phyloP scores from a whole-genome alignment of 2,329 filamentous ascomycete genomes.

The Exophiala viscosa region DNA sequence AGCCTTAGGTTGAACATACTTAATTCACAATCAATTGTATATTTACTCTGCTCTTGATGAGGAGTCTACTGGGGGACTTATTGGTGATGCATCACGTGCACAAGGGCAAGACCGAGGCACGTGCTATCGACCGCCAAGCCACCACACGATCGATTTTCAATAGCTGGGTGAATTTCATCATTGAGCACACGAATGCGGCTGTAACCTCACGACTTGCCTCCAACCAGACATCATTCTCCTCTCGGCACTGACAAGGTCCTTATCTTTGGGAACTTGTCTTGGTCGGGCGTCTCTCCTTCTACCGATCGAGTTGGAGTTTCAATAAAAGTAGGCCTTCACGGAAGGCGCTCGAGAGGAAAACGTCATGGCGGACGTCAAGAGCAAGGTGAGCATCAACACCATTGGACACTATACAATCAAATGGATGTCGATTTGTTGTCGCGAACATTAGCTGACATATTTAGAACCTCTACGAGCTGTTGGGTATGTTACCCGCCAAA shows the following conservation, averaged over 20 bases:
- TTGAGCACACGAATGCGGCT: neutral
- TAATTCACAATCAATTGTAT: too few species aligned
- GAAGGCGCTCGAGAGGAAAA: slow-evolving; percentile 48
- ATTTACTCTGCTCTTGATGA: too few species aligned
- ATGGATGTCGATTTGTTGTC: slow-evolving; percentile 1
- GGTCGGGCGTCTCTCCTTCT: slow-evolving; percentile 23
- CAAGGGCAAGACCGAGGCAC: too few species aligned
- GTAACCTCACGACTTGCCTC: slow-evolving; percentile 3
- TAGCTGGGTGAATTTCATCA: slow-evolving; percentile 4
- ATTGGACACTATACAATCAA: neutral
- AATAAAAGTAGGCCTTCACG: slow-evolving; percentile 46
- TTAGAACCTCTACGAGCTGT: slow-evolving; percentile 96
- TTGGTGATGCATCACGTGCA: too few species aligned
- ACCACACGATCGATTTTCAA: neutral
- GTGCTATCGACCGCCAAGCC: too few species aligned
- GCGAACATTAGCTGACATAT: slow-evolving; percentile 12
- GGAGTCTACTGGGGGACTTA: too few species aligned
- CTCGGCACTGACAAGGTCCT: slow-evolving; percentile 28
- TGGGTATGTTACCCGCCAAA: slow-evolving; percentile 63
- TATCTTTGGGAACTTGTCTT: slow-evolving; percentile 24
- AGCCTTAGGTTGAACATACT: too few species aligned
- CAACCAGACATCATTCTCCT: slow-evolving; percentile 19
- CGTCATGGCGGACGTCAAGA: slow-evolving; percentile 53
- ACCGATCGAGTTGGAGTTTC: slow-evolving; percentile 43
- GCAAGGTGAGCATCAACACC: slow-evolving; percentile 42